phyloP scores from a whole-genome alignment of 1,284 basidiomycete genomes.

The Inonotus obliquus region DNA sequence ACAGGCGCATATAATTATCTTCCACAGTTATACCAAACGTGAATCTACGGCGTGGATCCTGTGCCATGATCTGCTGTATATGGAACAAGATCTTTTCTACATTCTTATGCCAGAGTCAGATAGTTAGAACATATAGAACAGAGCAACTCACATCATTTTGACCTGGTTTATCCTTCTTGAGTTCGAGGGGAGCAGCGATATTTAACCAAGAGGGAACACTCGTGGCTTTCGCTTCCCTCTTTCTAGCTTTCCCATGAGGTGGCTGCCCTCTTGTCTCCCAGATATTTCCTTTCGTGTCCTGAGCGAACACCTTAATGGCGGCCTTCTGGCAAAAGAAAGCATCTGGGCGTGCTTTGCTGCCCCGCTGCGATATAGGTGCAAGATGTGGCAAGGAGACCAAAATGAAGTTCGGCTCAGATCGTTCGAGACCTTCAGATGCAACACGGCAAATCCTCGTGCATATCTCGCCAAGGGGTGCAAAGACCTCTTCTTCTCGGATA shows the following conservation, averaged over 20 bases:
- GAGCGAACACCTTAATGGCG: not conserved
- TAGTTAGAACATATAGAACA: not conserved
- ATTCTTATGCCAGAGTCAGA: not conserved
- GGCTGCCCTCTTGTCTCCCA: not conserved
- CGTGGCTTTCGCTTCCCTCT: not conserved
- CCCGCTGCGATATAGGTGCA: not conserved
- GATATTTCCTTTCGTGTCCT: not conserved
- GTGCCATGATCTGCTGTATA: conserved; percentile 17
- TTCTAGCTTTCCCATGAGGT: not conserved
- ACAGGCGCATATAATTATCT: not conserved
- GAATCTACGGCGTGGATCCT: conserved; percentile 19
- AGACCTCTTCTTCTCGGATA: not conserved
- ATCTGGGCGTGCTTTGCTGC: not conserved
- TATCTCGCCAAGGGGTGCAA: not conserved
- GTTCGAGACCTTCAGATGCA: not conserved
- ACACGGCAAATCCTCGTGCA: not conserved
- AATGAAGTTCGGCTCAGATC: not conserved
- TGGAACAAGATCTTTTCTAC: conserved; percentile 8
- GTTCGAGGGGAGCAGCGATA: not conserved
- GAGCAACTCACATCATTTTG: not conserved
- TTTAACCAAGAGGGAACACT: not conserved
- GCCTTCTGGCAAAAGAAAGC: not conserved
- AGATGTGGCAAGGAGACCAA: not conserved
- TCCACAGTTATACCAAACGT: conserved; percentile 18
- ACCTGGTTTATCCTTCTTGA: not conserved